A percentile compares a stretch with the other conserved stretches of the same genome.
Conservation (phyloP, 306 rosid genomes). For the Gynostemma pentaphyllum region DNA sequence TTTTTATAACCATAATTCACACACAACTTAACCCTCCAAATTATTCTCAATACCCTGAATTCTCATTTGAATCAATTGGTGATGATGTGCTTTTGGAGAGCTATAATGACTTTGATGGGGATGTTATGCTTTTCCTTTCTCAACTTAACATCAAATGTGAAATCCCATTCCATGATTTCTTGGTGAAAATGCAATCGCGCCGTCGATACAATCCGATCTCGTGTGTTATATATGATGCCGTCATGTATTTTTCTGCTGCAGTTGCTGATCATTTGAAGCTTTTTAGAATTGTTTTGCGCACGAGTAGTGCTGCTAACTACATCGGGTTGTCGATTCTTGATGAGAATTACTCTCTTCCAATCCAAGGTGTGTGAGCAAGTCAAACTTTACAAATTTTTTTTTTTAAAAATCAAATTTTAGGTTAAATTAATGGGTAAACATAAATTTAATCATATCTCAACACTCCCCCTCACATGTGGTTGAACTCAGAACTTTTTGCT, state of each 20-base stretch:
- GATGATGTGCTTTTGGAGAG: conserved; percentile 5
- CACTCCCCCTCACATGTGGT: too few relatives aligned
- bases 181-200: conserved; percentile 19
- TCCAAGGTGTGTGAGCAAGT: conserved; percentile 13
- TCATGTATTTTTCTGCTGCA: conserved; percentile 23
- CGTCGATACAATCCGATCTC: conserved; percentile 17
- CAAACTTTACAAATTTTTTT: neutral
- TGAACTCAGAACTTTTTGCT: too few relatives aligned
- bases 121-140: neutral
- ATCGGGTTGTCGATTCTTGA: conserved; percentile 9
- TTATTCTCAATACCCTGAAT: conserved; percentile 14
- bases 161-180: conserved; percentile 21
- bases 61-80: conserved; percentile 15
- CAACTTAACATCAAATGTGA: conserved; percentile 18
- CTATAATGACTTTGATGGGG: neutral
- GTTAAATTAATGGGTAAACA: too few relatives aligned
- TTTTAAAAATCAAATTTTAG: neutral
- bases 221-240: conserved; percentile 36
- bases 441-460: too few relatives aligned
- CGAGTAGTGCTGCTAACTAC: conserved; percentile 19
- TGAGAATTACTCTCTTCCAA: conserved; percentile 23
- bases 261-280: conserved; percentile 29
- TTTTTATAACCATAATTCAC: conserved; percentile 24
- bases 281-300: conserved; percentile 31
- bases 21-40: conserved; percentile 16